Evolutionary conservation across 108 stramenopile species (phyloP).

Genomic region (Cyclotella cryptica): DNA sequence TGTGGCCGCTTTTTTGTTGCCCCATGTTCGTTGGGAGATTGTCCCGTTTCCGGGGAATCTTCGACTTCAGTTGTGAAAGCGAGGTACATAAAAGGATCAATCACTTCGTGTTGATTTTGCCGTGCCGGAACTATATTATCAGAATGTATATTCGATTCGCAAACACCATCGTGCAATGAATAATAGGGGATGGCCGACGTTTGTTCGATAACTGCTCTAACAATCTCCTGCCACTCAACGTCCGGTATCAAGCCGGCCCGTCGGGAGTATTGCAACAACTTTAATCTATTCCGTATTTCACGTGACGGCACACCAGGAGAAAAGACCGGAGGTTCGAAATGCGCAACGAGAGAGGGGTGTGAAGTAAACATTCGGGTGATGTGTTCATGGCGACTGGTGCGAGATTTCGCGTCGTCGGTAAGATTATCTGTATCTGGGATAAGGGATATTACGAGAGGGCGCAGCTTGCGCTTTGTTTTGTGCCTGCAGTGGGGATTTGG

Average conservation of each 20-base stretch:
- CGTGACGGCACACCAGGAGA: slow-evolving; percentile 78
- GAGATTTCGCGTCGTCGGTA: slow-evolving; percentile 7
- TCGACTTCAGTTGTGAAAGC: slow-evolving; percentile 19
- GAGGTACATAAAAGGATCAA: slow-evolving; percentile 51
- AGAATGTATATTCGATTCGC: slow-evolving; percentile 8
- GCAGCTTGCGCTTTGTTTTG: slow-evolving; percentile 61
- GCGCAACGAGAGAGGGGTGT: slow-evolving; percentile 54
- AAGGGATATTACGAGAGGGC: slow-evolving; percentile 79
- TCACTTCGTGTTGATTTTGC: slow-evolving; percentile 22
- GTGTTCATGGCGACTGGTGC: slow-evolving; percentile 35
- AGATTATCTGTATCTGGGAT: slow-evolving; percentile 3
- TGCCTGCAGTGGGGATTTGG: slow-evolving; percentile 51
- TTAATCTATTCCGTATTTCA: slow-evolving; percentile 62
- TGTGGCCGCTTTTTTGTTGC: slow-evolving; percentile 34
- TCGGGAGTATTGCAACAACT: slow-evolving; percentile 61
- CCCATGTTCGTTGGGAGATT: not conserved
- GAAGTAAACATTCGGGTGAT: slow-evolving; percentile 69
- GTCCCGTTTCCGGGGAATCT: not conserved
- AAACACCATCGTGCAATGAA: slow-evolving; percentile 6
- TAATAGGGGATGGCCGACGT: not conserved
- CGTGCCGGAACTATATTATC: slow-evolving; percentile 10
- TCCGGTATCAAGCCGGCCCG: slow-evolving; percentile 76
- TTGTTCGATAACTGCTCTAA: slow-evolving; percentile 29
- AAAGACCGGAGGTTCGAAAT: slow-evolving; percentile 77
- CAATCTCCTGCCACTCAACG: slow-evolving; percentile 64